Conservation (phyloP, 106 monocot genomes). For the Xerophyta viscosa region DNA sequence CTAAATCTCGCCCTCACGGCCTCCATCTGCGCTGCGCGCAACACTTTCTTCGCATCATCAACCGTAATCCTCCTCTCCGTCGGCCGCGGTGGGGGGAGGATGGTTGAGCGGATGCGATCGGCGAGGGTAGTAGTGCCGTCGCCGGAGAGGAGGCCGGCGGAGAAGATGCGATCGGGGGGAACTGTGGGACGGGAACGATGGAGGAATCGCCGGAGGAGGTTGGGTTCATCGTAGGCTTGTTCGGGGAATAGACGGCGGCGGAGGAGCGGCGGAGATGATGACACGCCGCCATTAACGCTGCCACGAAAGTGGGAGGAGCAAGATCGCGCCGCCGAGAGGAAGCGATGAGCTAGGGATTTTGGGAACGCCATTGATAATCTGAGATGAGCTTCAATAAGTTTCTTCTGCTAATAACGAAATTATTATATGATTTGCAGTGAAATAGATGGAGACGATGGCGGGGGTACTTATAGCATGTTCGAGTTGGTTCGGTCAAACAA, state of each 20-base stretch:
- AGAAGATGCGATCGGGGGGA: constrained; percentile 25
- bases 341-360: constrained; percentile 4
- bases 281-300: not conserved
- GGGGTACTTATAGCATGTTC: no score
- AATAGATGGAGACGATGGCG: no score
- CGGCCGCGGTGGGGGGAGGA: no score
- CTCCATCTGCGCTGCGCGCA: constrained; percentile 50
- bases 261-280: constrained; percentile 14
- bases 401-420: no score
- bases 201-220: constrained; percentile 26
- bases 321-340: not conserved
- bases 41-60: constrained; percentile 59
- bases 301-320: not conserved
- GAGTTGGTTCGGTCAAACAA: no score
- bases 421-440: no score
- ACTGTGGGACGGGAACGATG: constrained; percentile 16
- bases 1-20: constrained; percentile 39
- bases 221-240: constrained; percentile 10
- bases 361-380: constrained; percentile 11
- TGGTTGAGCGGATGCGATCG: no score
- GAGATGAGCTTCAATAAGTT: no score
- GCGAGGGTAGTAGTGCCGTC: not conserved
- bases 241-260: constrained; percentile 12
- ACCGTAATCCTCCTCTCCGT: constrained; percentile 18
- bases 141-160: constrained; percentile 22